A percentile compares a stretch with the other conserved stretches of the same genome.
These are phyloP conservation scores for Apiospora kogelbergensis DNA, from an alignment of 2,329 filamentous ascomycete species.

Conservation along the genomic window DNA sequence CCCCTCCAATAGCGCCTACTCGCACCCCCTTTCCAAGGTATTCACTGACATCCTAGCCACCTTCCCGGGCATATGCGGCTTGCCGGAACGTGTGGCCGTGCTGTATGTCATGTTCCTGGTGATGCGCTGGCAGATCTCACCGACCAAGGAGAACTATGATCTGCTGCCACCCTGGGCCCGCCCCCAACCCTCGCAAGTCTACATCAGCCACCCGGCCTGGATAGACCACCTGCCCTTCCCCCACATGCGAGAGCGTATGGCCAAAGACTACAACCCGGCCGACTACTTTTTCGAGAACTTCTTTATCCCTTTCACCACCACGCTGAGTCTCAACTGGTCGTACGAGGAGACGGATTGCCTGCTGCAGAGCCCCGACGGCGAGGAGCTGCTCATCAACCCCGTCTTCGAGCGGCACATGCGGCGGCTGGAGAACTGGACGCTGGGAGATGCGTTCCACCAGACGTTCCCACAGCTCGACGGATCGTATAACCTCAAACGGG, in stretches of 20 bases:
- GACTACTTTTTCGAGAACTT: conserved; percentile 74
- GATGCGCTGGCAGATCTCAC: conserved; percentile 83
- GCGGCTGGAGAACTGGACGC: conserved; percentile 76
- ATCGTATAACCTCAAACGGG: conserved; percentile 38
- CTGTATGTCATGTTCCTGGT: conserved; percentile 85
- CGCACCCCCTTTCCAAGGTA: conserved; percentile 79
- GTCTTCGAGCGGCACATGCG: conserved; percentile 81
- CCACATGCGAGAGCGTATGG: conserved; percentile 61
- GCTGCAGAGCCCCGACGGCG: conserved; percentile 54
- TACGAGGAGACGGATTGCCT: conserved; percentile 74
- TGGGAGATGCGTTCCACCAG: conserved; percentile 68
- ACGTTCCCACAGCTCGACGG: conserved; percentile 59
- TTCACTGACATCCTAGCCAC: conserved; percentile 82
- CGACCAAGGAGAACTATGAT: conserved; percentile 76
- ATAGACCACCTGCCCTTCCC: conserved; percentile 82
- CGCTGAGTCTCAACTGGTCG: conserved; percentile 79
- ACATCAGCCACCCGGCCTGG: conserved; percentile 74
- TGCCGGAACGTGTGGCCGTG: conserved; percentile 80
- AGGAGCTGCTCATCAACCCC: conserved; percentile 78
- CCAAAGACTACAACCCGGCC: conserved; percentile 30
- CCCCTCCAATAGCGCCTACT: conserved; percentile 59
- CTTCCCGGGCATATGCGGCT: conserved; percentile 76
- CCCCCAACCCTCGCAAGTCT: conserved; percentile 66
- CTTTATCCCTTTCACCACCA: conserved; percentile 79
- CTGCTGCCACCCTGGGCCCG: conserved; percentile 72